Conservation (phyloP, 164 flowering plant species). For the Nelumbo lutea region DNA sequence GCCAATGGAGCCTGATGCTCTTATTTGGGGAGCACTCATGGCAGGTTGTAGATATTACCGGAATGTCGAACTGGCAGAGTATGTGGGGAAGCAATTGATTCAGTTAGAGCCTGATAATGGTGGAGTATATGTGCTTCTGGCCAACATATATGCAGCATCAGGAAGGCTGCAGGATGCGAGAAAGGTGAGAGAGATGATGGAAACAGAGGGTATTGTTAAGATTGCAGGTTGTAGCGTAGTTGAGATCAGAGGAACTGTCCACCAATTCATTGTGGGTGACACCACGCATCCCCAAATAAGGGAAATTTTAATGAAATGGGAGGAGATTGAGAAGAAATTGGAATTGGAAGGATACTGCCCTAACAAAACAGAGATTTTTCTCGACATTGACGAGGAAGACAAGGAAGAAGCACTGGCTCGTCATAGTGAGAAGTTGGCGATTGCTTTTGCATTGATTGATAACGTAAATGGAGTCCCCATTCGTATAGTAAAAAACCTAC, state of each 20-base stretch:
- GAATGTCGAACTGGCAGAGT: conserved; percentile 25
- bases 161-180: conserved; percentile 26
- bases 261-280: conserved; percentile 22
- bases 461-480: conserved; percentile 12
- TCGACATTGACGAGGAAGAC: conserved; percentile 22
- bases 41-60: conserved; percentile 32
- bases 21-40: conserved; percentile 34
- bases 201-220: conserved; percentile 13
- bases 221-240: conserved; percentile 27
- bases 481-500: conserved; percentile 20
- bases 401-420: conserved; percentile 18
- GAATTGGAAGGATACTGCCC: conserved; percentile 24
- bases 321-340: conserved; percentile 20
- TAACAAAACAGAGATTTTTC: conserved; percentile 11
- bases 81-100: conserved; percentile 19
- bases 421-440: conserved; percentile 23
- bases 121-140: conserved; percentile 28
- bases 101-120: conserved; percentile 25
- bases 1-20: conserved; percentile 38
- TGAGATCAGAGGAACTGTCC: conserved; percentile 20
- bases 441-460: conserved; percentile 20
- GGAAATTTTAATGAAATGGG: conserved; percentile 24
- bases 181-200: conserved; percentile 21
- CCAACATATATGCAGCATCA: conserved; percentile 26
- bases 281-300: conserved; percentile 22